A percentile compares a stretch with the other conserved stretches of the same genome.
Evolutionary conservation across 2,329 filamentous ascomycete genomes (phyloP).

Genomic region (Pseudopithomyces chartarum): DNA sequence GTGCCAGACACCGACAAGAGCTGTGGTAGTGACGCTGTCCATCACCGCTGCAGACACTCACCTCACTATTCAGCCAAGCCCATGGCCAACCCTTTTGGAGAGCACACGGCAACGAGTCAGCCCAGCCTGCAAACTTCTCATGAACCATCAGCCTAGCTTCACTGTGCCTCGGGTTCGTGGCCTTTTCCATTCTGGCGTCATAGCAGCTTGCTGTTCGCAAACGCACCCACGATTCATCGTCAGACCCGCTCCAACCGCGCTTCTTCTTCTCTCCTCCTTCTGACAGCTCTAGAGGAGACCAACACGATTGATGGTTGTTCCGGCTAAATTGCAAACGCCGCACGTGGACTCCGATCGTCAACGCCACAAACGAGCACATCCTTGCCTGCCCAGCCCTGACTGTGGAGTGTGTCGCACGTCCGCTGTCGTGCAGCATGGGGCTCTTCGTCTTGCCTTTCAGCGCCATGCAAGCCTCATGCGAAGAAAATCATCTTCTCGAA

Average conservation of each 20-base stretch:
- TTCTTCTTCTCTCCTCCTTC: neutral
- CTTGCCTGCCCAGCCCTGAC: slow-evolving; percentile 7
- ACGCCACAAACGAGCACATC: slow-evolving; percentile 18
- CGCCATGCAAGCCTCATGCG: neutral
- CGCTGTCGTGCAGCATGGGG: slow-evolving; percentile 7
- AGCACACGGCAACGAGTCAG: slow-evolving; percentile 10
- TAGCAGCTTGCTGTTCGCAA: no score
- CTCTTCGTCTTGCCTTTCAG: slow-evolving; percentile 2
- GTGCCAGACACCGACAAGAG: slow-evolving; percentile 15
- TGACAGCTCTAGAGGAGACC: neutral
- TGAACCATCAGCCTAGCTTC: no score
- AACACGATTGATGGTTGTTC: neutral
- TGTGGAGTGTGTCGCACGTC: slow-evolving; percentile 1
- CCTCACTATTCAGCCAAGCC: slow-evolving; percentile 7
- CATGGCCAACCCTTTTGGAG: neutral
- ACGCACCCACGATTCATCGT: neutral
- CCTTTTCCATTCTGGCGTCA: no score
- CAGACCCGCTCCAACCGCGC: slow-evolving; percentile 5
- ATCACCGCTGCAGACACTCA: slow-evolving; percentile 4
- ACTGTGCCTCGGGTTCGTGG: no score
- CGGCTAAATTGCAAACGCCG: slow-evolving; percentile 22
- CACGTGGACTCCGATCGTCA: slow-evolving; percentile 20
- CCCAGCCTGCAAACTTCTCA: neutral
- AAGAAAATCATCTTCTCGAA: neutral
- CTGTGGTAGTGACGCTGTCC: slow-evolving; percentile 18